Evolutionary conservation across 371 early-diverging fungal genomes (phyloP).

Genomic region (Gilbertella persicaria): DNA sequence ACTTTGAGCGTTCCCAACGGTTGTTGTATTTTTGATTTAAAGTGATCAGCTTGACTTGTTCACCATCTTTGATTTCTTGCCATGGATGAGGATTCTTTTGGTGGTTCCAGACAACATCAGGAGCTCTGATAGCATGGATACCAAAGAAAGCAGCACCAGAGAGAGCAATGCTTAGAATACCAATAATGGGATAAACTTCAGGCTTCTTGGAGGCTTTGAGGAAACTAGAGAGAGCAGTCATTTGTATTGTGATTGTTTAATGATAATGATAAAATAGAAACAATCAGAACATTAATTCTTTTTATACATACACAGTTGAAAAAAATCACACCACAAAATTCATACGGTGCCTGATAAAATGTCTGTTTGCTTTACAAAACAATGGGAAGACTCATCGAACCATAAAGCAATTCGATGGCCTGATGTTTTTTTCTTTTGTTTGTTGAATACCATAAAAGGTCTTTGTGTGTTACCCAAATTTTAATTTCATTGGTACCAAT

Average conservation of each 20-base stretch:
- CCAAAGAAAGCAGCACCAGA: conserved; percentile 37
- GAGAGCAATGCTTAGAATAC: conserved; percentile 37
- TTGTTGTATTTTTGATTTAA: conserved; percentile 37
- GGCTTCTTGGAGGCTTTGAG: conserved; percentile 41
- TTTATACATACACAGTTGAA: conserved; percentile 2
- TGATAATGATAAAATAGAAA: background rate
- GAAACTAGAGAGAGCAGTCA: conserved; percentile 23
- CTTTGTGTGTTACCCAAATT: too few relatives aligned
- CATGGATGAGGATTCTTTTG: conserved; percentile 25
- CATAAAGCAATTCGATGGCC: background rate
- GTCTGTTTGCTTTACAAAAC: background rate
- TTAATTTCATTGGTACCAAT: too few relatives aligned
- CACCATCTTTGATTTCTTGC: conserved; percentile 35
- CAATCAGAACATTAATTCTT: background rate
- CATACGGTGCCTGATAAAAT: too few relatives aligned
- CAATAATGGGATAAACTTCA: conserved; percentile 42
- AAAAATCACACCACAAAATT: conserved; percentile 9
- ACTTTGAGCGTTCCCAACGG: conserved; percentile 40
- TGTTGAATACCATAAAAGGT: too few relatives aligned
- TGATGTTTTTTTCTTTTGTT: background rate
- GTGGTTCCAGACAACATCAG: conserved; percentile 44
- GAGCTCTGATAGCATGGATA: conserved; percentile 32
- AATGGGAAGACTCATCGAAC: background rate
- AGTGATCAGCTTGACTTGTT: conserved; percentile 43
- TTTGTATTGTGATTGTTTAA: background rate